Conservation (phyloP, 805 yeast genomes). For the Starmera dryadoides region DNA sequence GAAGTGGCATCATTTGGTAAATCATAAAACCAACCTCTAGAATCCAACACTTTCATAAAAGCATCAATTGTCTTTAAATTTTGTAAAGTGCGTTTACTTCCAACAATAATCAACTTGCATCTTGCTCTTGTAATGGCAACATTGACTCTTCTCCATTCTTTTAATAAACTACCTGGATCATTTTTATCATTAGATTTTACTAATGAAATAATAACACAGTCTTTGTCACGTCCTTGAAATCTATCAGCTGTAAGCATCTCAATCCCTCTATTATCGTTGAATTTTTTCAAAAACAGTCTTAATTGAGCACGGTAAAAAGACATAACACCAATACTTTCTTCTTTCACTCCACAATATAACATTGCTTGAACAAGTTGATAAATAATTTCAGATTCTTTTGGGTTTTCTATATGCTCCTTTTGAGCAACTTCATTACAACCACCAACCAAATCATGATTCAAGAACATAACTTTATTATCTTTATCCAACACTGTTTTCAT, state of each 20-base stretch:
- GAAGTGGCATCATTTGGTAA: conserved; percentile 32
- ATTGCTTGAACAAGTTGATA: conserved; percentile 55
- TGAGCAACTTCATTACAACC: conserved; percentile 41
- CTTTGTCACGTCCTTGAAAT: conserved; percentile 94
- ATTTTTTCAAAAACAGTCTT: conserved; percentile 30
- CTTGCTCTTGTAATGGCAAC: conserved; percentile 92
- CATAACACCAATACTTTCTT: conserved; percentile 72
- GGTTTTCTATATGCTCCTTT: conserved; percentile 69
- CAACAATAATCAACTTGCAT: conserved; percentile 75
- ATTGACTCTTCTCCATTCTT: conserved; percentile 88
- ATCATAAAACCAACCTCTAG: conserved; percentile 57
- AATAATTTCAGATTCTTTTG: conserved; percentile 61
- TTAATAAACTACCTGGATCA: conserved; percentile 68
- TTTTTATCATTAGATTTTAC: conserved; percentile 70
- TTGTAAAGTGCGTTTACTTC: conserved; percentile 60
- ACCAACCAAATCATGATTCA: conserved; percentile 68
- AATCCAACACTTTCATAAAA: conserved; percentile 51
- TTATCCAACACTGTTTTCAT: conserved; percentile 47
- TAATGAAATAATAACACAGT: conserved; percentile 80
- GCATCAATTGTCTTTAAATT: conserved; percentile 44
- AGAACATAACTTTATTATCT: conserved; percentile 58
- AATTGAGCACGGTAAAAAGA: conserved; percentile 84
- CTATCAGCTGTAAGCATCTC: conserved; percentile 92
- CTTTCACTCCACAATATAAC: conserved; percentile 49
- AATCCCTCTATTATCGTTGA: conserved; percentile 31